Evolutionary conservation across 2,329 filamentous ascomycete species (phyloP).

Genomic region (Coniosporium uncinatum): DNA sequence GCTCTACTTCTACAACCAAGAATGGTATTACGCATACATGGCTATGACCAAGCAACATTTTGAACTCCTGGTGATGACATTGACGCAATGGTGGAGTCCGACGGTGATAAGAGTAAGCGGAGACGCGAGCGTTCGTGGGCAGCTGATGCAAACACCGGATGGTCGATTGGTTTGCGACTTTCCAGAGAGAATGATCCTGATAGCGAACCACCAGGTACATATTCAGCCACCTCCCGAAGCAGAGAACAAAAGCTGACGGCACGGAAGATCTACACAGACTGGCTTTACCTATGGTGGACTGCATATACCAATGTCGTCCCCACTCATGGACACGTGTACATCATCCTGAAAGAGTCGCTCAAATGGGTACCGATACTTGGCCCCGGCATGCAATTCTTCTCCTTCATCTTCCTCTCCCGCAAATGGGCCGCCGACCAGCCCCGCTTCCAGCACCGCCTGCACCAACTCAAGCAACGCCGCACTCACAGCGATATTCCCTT

Average conservation of each 20-base stretch:
- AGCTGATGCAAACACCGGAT: conserved; percentile 62
- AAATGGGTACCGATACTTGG: conserved; percentile 80
- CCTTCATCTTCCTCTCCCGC: conserved; percentile 90
- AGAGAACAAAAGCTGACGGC: background rate
- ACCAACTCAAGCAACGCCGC: conserved; percentile 56
- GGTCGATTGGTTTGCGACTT: conserved; percentile 72
- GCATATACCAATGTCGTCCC: conserved; percentile 73
- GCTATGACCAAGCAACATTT: conserved; percentile 83
- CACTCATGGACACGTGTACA: conserved; percentile 86
- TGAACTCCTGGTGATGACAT: conserved; percentile 67
- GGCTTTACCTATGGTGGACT: conserved; percentile 93
- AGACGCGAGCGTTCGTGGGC: conserved; percentile 70
- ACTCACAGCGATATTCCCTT: conserved; percentile 19
- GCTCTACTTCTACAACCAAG: conserved; percentile 67
- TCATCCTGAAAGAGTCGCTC: conserved; percentile 84
- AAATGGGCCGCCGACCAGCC: conserved; percentile 80
- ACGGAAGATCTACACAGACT: conserved; percentile 76
- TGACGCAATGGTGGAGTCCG: conserved; percentile 83
- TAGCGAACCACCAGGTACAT: conserved; percentile 72
- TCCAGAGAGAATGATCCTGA: conserved; percentile 73
- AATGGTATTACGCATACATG: conserved; percentile 81
- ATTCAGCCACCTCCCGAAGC: background rate
- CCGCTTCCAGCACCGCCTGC: conserved; percentile 67
- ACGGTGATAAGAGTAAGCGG: conserved; percentile 78
- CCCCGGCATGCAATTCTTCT: conserved; percentile 78